Base-by-base conservation (phyloP, 2,329 filamentous ascomycete species). In the Lecanoromycetidae sp. region DNA sequence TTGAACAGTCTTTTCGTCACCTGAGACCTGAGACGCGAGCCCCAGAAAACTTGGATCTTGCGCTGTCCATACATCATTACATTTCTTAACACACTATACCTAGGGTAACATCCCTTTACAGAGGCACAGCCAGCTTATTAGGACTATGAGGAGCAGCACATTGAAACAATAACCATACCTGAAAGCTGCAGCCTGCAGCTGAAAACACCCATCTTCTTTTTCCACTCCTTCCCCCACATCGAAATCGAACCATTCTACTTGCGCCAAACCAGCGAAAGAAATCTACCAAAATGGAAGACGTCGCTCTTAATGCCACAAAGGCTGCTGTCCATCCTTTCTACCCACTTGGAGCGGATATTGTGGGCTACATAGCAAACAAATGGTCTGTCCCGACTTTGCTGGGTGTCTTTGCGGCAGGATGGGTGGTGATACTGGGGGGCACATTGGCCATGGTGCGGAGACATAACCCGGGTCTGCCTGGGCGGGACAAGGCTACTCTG, bases 241-340 rank as follows among this genome's bases (percentile, higher is more conserved):
- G n/a, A n/a, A n/a, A n/a, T n/a, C n/a, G n/a, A n/a, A n/a, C n/a
- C n/a, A n/a, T n/a, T n/a, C n/a, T n/a, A n/a, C n/a, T n/a, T n/a
- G n/a, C n/a, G n/a, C n/a, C n/a, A n/a, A n/a, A n/a, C n/a, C n/a
- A n/a, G n/a, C n/a, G n/a, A n/a, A n/a, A n/a, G n/a, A 29, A 26
- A 9, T 25, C 38, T 3, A 26, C 38, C 26, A n/a, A 33, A 15
- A 47, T 29, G 20, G 30, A 25, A 15, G 29, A 40, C 20, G 15
- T 22, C 23, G 3, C 19, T 10, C 29, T 40, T 17, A 47, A 47
- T n/a, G 12, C 27, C 12, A 47, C 36, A 19, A 38, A 17, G 1
- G n/a, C 30, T 27, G 29, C 60, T n/a, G 33, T 60, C 25, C 81
- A 87, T 60, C 82, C 82, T 1, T 88, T 84, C 66, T 87, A 82